Percentiles rank a stretch among this genome's conserved stretches.
These are phyloP conservation scores for Lagenidium giganteum DNA, from an alignment of 352 stramenopile genomes.

Conservation along the genomic window DNA sequence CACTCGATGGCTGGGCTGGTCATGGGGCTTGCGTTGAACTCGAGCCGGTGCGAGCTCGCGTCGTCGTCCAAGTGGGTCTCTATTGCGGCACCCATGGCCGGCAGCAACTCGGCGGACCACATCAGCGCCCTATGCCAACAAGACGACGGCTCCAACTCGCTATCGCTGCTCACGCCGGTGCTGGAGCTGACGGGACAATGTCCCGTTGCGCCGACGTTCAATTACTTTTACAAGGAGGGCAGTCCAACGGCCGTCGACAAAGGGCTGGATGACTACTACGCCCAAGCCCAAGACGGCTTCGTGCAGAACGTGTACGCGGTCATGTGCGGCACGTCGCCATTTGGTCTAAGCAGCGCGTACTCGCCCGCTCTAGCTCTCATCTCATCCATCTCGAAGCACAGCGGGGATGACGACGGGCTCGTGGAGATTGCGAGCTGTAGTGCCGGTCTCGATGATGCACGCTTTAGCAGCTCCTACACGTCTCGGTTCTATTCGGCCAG, in stretches of 20 bases:
- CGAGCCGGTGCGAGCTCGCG: too few relatives aligned
- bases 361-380: constrained; percentile 22
- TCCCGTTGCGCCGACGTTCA: too few relatives aligned
- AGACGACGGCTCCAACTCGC: too few relatives aligned
- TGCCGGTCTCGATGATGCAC: not conserved
- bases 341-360: constrained; percentile 25
- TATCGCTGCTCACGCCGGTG: too few relatives aligned
- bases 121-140: too few relatives aligned
- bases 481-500: constrained; percentile 3
- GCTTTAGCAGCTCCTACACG: constrained; percentile 5
- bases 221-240: too few relatives aligned
- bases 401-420: constrained; percentile 27
- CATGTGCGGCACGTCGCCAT: constrained; percentile 30
- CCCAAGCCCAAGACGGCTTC: constrained; percentile 21
- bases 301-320: constrained; percentile 17
- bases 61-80: constrained; percentile 17
- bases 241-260: too few relatives aligned
- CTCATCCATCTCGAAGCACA: constrained; percentile 24
- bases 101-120: constrained; percentile 6
- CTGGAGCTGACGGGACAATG: too few relatives aligned
- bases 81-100: constrained; percentile 18
- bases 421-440: constrained; percentile 9
- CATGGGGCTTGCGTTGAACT: too few relatives aligned
- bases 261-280: constrained; percentile 23
- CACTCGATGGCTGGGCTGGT: constrained; percentile 48